Percentiles rank a stretch among this genome's conserved stretches.
phyloP scores from a whole-genome alignment of 164 flowering plant genomes.

The Vitis amurensis region DNA sequence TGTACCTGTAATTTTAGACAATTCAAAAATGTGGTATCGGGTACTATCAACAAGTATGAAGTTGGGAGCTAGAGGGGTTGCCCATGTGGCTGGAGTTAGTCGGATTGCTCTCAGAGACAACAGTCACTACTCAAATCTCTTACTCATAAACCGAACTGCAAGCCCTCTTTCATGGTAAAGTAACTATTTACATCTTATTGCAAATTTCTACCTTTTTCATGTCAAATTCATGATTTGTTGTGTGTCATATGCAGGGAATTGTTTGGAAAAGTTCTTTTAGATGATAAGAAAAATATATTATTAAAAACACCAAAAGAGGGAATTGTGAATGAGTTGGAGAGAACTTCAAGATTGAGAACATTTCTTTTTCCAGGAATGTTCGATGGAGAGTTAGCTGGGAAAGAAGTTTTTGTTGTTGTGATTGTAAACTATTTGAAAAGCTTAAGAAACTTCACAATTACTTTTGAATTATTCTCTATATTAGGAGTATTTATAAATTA shows the following conservation, averaged over 20 bases:
- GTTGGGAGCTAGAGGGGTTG: conserved; percentile 75
- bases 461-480: background rate
- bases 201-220: background rate
- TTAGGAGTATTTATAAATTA: background rate
- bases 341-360: no score
- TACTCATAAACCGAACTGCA: conserved; percentile 93
- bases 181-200: background rate
- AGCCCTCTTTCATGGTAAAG: conserved; percentile 90
- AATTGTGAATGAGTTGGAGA: no score
- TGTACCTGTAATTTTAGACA: conserved; percentile 86
- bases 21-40: conserved; percentile 75
- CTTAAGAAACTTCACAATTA: background rate
- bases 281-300: no score
- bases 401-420: background rate
- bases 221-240: background rate
- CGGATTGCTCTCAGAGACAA: conserved; percentile 62
- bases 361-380: no score
- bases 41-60: conserved; percentile 81
- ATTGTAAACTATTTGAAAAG: background rate
- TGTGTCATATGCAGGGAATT: background rate
- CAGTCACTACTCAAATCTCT: conserved; percentile 55
- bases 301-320: no score
- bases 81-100: conserved; percentile 68
- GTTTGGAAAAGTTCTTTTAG: no score
- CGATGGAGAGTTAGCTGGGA: background rate